A percentile compares a stretch with the other conserved stretches of the same genome.
phyloP scores from a whole-genome alignment of 495 filamentous ascomycete species.

The Penicillium parvum region DNA sequence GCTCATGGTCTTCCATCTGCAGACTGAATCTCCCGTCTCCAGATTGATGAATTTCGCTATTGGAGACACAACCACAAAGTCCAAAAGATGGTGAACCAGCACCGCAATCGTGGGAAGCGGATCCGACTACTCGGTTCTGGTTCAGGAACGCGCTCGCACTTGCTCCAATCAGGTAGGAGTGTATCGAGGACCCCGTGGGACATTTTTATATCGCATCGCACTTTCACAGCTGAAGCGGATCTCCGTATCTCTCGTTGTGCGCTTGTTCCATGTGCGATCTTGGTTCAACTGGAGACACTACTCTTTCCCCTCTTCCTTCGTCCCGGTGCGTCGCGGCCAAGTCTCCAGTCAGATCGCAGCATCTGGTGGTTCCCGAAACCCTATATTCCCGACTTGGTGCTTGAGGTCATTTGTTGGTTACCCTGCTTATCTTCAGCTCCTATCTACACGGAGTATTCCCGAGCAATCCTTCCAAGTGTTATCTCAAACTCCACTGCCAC shows the following conservation, averaged over 20 bases:
- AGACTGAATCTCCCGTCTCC: no score
- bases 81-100: conserved; percentile 7
- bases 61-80: background rate
- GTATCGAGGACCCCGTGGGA: no score
- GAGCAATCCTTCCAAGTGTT: conserved; percentile 1
- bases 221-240: conserved; percentile 3
- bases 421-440: background rate
- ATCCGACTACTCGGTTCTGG: conserved; percentile 10
- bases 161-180: conserved; percentile 22
- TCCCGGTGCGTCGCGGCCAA: no score
- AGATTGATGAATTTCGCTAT: no score
- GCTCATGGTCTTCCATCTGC: no score
- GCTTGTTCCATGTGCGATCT: background rate
- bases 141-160: conserved; percentile 5
- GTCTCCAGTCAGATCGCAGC: background rate
- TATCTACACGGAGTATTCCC: conserved; percentile 1
- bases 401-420: background rate
- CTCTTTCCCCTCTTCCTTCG: background rate
- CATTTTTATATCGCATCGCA: no score
- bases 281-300: background rate
- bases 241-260: conserved; percentile 1
- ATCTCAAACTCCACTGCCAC: background rate
- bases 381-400: conserved; percentile 2
- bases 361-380: conserved; percentile 14
- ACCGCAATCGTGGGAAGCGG: conserved; percentile 6